Evolutionary conservation across 805 yeast species (phyloP).

Genomic region (Komagataella populi): DNA sequence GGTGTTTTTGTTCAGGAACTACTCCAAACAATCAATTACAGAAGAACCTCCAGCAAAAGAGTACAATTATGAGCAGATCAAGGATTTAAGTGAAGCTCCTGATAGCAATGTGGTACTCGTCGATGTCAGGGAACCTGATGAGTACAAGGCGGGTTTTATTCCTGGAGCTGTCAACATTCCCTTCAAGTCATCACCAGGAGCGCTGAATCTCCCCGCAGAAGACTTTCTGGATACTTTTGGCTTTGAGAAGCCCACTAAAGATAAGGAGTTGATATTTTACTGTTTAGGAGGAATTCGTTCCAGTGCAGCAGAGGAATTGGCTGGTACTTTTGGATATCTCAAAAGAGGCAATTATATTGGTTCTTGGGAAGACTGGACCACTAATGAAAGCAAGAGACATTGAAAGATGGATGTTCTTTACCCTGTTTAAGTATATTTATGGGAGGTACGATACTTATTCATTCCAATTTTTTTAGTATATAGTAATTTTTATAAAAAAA

Average conservation of each 20-base stretch:
- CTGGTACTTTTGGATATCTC: conserved; percentile 77
- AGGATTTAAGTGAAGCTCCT: conserved; percentile 24
- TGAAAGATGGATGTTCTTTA: neutral
- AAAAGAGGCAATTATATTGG: conserved; percentile 81
- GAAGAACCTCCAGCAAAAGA: conserved; percentile 18
- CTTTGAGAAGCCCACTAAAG: conserved; percentile 59
- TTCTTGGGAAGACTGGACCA: conserved; percentile 75
- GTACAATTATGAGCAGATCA: conserved; percentile 16
- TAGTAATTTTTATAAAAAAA: too few relatives aligned
- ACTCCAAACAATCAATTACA: conserved; percentile 11
- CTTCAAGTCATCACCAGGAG: conserved; percentile 84
- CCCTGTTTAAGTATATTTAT: neutral
- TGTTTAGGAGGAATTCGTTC: conserved; percentile 91
- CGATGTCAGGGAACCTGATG: conserved; percentile 90
- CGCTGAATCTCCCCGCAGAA: conserved; percentile 63
- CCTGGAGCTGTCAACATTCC: conserved; percentile 85
- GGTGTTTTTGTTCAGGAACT: neutral
- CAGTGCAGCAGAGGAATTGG: conserved; percentile 82
- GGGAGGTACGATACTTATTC: neutral
- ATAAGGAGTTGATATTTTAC: conserved; percentile 72
- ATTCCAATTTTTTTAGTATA: neutral
- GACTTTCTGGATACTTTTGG: conserved; percentile 77
- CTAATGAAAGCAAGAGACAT: neutral
- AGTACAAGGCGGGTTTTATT: conserved; percentile 55
- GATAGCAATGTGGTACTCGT: conserved; percentile 47